Evolutionary conservation across 1,284 basidiomycete genomes (phyloP).

Genomic region (Laetiporus sulphureus): DNA sequence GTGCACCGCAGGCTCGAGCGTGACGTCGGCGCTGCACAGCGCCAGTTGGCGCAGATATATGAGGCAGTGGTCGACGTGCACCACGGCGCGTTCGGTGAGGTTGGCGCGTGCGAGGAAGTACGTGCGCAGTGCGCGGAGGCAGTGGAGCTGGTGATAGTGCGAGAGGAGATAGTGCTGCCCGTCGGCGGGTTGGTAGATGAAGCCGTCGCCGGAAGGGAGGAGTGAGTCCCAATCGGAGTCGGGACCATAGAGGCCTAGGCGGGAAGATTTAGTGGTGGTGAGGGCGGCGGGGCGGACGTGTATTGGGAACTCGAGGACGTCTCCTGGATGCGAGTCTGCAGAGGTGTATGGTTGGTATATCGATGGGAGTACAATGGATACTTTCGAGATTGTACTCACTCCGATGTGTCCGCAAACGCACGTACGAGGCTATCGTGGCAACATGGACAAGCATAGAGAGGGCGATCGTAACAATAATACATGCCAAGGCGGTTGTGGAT

Average conservation of each 20-base stretch:
- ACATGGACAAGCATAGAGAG: no score
- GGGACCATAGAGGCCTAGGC: neutral
- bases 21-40: constrained; percentile 23
- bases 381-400: no score
- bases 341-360: no score
- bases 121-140: constrained; percentile 19
- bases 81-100: constrained; percentile 6
- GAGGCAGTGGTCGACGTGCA: constrained; percentile 24
- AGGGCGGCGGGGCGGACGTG: neutral
- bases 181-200: constrained; percentile 2
- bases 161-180: constrained; percentile 21
- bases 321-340: no score
- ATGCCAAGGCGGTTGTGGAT: no score
- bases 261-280: neutral
- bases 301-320: no score
- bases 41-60: constrained; percentile 24
- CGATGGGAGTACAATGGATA: no score
- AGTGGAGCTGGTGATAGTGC: constrained; percentile 29
- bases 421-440: no score
- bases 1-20: constrained; percentile 16
- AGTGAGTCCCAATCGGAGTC: constrained; percentile 1
- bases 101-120: constrained; percentile 16
- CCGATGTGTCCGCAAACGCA: no score
- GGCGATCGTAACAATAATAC: no score
- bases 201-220: constrained; percentile 1